These are phyloP conservation scores for Lichtheimia ramosa DNA, from an alignment of 371 early-diverging fungal genomes.

Conservation along the genomic window DNA sequence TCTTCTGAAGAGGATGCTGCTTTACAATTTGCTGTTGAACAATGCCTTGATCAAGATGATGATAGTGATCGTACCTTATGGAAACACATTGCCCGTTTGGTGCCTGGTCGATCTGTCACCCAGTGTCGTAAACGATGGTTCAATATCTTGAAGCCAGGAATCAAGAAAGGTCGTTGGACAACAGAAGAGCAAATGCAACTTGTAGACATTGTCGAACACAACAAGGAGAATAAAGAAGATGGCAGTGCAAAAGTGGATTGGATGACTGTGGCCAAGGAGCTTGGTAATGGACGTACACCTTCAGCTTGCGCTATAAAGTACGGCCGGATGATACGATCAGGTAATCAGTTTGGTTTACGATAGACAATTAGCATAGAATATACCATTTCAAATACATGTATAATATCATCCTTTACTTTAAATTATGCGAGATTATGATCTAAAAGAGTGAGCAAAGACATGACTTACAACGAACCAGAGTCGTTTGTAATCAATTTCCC, in stretches of 20 bases:
- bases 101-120: constrained; percentile 21
- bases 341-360: constrained; percentile 7
- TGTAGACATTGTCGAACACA: constrained; percentile 31
- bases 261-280: constrained; percentile 23
- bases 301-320: constrained; percentile 23
- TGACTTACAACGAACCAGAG: too few species aligned
- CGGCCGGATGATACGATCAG: constrained; percentile 11
- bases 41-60: background rate
- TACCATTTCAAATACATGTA: too few species aligned
- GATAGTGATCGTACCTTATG: constrained; percentile 11
- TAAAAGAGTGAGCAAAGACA: too few species aligned
- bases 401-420: too few species aligned
- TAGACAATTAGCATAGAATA: too few species aligned
- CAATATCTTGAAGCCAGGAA: background rate
- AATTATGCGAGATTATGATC: too few species aligned
- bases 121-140: constrained; percentile 32
- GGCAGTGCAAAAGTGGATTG: constrained; percentile 7
- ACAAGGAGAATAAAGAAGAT: background rate
- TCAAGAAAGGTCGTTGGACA: constrained; percentile 27
- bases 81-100: constrained; percentile 25
- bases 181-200: constrained; percentile 33
- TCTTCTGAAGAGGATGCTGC: constrained; percentile 29
- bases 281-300: constrained; percentile 28
- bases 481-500: too few species aligned
- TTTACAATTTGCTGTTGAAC: constrained; percentile 24